phyloP scores from a whole-genome alignment of 2,329 filamentous ascomycete species.

The Drechslerella dactyloides region DNA sequence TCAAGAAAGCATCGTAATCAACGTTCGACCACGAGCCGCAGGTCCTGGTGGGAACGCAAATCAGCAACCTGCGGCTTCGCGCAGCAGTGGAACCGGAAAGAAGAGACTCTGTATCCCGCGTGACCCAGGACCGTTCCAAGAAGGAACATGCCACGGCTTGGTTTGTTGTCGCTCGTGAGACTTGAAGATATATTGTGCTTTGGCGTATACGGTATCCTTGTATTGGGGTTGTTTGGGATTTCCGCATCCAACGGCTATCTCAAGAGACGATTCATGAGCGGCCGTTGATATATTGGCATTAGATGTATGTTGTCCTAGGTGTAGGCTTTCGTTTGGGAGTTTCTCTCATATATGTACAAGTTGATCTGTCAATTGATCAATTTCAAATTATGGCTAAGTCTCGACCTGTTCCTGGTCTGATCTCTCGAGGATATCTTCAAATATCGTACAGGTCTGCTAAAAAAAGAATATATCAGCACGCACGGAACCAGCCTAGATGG shows the following conservation, averaged over 20 bases:
- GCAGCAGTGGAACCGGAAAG: constrained; percentile 33
- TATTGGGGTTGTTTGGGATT: no score
- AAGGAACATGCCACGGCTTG: constrained; percentile 14
- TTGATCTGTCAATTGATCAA: background rate
- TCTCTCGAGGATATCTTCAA: background rate
- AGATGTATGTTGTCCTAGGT: background rate
- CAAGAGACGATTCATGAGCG: background rate
- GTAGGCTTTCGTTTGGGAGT: background rate
- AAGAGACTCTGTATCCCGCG: constrained; percentile 23
- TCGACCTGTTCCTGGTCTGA: background rate
- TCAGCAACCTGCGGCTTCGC: background rate
- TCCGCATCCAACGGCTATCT: no score
- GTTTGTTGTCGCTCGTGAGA: constrained; percentile 16
- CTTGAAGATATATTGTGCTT: no score
- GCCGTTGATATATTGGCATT: background rate
- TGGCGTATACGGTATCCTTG: no score
- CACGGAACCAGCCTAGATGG: background rate
- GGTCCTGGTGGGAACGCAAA: background rate
- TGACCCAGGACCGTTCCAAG: constrained; percentile 3
- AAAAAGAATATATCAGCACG: background rate
- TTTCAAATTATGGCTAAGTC: no score
- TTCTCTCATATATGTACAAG: constrained; percentile 3
- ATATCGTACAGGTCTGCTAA: background rate
- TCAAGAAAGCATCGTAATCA: constrained; percentile 28
- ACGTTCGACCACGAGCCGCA: constrained; percentile 3